Evolutionary conservation across 164 flowering plant genomes (phyloP), one percentile per base, ranked within the genome.

Genomic region (Paratinospora sagittata): DNA sequence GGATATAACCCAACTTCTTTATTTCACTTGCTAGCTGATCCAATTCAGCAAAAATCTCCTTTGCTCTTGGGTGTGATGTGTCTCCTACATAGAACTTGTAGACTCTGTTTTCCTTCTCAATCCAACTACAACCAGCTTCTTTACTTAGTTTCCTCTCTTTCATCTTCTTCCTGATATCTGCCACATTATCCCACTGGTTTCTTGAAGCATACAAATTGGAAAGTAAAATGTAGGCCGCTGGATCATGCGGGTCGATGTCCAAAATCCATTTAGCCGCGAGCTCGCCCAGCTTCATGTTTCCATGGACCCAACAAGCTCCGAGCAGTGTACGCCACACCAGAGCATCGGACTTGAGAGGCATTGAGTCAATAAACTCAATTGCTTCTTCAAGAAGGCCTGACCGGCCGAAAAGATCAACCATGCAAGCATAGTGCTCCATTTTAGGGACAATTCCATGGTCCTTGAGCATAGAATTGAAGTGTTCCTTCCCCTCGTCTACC

Each of bases 91-190:
- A 82, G 78, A 93, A 91, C 72, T 79, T 85, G 74, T 90, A 90
- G 12, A 89, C 83, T 63, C 57, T 81, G 65, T 83, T 85, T 65
- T 80, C 84, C 21, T 78, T 72, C 79, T 93, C 98, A 30, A 91
- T 77, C 98, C 97, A 93, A 71, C 96, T 93, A 70, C 87, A 89
- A 7, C 98, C 98, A 0, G 94, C 92, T 84, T 91, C 96, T 81
- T 93, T 91, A 0, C 67, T 79, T 85, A 91, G 55, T 27, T 86
- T 84, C 45, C 80, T 82, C 73, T 87, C 83, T 79, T 82, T 91
- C 96, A 93, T 90, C 47, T 24, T 80, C 72, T 82, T 91, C 72
- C 97, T 79, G 69, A 87, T 82, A 8, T 81, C 72, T 8, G 78
- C 78, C 2, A 85, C 96, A 17, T 82, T 67, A 13, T 85, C 85